Conservation (phyloP, 441 rosid species). For the Dalechampia spathulata region DNA sequence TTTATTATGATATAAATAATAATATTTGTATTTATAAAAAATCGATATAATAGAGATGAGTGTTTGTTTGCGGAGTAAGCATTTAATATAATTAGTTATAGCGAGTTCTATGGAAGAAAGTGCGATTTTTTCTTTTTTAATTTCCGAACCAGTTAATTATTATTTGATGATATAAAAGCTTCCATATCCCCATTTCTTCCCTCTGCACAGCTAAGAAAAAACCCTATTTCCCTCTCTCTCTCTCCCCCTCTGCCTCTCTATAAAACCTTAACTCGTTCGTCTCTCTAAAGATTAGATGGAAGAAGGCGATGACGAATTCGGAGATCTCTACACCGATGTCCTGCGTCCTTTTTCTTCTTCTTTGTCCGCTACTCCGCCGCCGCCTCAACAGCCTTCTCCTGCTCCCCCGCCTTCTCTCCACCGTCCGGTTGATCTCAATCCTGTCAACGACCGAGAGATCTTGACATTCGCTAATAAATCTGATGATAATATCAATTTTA, state of each 20-base stretch:
- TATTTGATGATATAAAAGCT: too few relatives aligned
- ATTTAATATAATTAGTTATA: too few relatives aligned
- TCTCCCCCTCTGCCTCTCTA: conserved; percentile 2
- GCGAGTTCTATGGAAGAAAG: too few relatives aligned
- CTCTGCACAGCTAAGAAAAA: too few relatives aligned
- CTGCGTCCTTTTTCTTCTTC: conserved; percentile 43
- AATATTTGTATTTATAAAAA: too few relatives aligned
- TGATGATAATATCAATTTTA: conserved; percentile 4
- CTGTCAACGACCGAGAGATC: conserved; percentile 7
- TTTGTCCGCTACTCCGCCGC: conserved; percentile 25
- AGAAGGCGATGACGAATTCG: conserved; percentile 99
- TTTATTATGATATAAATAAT: too few relatives aligned
- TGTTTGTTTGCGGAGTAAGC: too few relatives aligned
- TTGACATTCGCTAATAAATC: conserved; percentile 4
- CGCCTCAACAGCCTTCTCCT: conserved; percentile 17
- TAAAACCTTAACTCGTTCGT: conserved; percentile 24
- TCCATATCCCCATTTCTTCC: neutral
- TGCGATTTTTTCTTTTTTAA: too few relatives aligned
- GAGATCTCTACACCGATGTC: conserved; percentile 94
- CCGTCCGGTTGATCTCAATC: conserved; percentile 53
- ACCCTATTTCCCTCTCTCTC: conserved; percentile 4
- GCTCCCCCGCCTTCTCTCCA: conserved; percentile 18
- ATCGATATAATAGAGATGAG: too few relatives aligned
- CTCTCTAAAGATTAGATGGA: too few relatives aligned
- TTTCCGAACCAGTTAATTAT: too few relatives aligned